Base-by-base conservation (phyloP, 495 filamentous ascomycete genomes). In the Neurospora discreta region DNA sequence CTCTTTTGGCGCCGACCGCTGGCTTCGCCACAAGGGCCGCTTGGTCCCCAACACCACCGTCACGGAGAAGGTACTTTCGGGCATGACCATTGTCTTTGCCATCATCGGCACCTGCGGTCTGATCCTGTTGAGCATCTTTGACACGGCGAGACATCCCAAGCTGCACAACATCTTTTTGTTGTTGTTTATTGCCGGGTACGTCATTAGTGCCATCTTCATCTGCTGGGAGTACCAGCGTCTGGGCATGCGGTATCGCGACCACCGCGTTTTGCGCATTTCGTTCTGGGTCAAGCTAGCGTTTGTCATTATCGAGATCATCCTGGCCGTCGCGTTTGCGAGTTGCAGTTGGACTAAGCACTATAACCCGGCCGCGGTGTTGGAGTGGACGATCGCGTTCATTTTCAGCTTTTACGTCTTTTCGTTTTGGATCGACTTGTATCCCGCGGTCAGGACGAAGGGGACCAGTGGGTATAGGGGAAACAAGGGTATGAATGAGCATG, bases 341-440 rank as follows among this genome's bases (percentile, higher is more conserved):
- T 81, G 81, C 74, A 82, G 77, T 38, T 81, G 81, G 44, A 78
- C 70, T n/a, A 26, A 68, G 1, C 72, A 82, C 69, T 83, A 85
- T 72, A 87, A 92, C 78, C 72, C 81, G 2, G 88, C 84, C 18
- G 90, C 90, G 0, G 82, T 90, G 18, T 77, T 92, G 39, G 84
- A 85, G 77, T 98, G 94, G 94, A 73, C 90, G 69, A 90, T 99
- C 73, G 90, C 94, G 30, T 90, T 98, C 75, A 84, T 98, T 73
- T 99, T 97, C 82, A 94, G 90, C 11, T 91, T 93, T 76, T 98
- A 96, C 80, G 84, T 97, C 52, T 86, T 97, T 68, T 93, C 92
- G 44, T 98, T 97, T 83, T 88, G 91, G 70, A 83, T 98, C 76
- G 95, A 99, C 78, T 85, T 99, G 43, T 83, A 93, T 69, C 95